Percentiles rank a stretch among this genome's conserved stretches.
phyloP scores from a whole-genome alignment of 2,329 filamentous ascomycete species.

The Fusarium tricinctum region DNA sequence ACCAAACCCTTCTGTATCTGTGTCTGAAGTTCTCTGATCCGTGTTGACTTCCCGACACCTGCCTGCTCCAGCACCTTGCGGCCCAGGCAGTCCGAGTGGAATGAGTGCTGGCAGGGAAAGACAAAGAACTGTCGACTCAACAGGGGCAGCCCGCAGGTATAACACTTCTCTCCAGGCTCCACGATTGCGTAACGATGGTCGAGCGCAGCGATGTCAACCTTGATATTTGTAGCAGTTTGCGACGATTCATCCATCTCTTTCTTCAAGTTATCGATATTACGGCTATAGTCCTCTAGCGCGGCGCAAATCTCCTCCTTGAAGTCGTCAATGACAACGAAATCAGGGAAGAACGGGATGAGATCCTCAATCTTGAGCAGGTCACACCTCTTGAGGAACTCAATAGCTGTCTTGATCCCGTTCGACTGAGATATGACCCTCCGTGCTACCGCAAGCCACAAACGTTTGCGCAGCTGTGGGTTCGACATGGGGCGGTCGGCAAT shows the following conservation, averaged over 20 bases:
- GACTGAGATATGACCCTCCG: constrained; percentile 92
- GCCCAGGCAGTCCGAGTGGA: constrained; percentile 94
- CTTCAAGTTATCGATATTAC: constrained; percentile 88
- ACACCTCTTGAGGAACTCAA: constrained; percentile 92
- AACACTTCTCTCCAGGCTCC: constrained; percentile 94
- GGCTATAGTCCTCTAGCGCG: constrained; percentile 92
- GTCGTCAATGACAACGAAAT: constrained; percentile 98
- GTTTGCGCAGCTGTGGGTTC: constrained; percentile 85
- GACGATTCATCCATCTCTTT: constrained; percentile 97
- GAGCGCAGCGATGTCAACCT: constrained; percentile 86
- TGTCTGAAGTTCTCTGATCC: constrained; percentile 87
- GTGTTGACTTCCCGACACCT: constrained; percentile 79
- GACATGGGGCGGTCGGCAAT: constrained; percentile 89
- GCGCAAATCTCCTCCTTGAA: constrained; percentile 99
- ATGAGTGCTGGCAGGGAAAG: constrained; percentile 97
- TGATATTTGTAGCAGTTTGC: constrained; percentile 90
- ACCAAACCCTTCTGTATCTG: constrained; percentile 84
- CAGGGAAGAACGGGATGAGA: constrained; percentile 96
- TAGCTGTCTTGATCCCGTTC: constrained; percentile 90
- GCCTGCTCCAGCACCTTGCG: constrained; percentile 86
- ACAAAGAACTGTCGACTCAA: constrained; percentile 96
- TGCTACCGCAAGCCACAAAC: constrained; percentile 94
- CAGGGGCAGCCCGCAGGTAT: constrained; percentile 86
- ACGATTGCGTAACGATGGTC: constrained; percentile 95
- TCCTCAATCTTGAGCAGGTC: constrained; percentile 96